phyloP scores from a whole-genome alignment of 148 eudicot species.

The Nyssa sinensis region DNA sequence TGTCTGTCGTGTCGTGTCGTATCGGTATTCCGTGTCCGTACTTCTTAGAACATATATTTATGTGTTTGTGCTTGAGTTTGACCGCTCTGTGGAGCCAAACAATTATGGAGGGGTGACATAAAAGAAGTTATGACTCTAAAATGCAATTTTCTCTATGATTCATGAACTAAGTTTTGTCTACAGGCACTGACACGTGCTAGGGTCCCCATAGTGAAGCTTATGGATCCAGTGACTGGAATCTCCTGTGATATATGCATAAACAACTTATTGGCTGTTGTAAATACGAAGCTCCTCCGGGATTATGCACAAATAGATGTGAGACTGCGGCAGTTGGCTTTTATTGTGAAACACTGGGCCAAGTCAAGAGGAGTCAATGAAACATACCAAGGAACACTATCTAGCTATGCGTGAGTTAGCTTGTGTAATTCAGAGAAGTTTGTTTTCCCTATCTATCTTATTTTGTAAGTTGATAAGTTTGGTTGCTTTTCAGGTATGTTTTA shows the following conservation, averaged over 20 bases:
- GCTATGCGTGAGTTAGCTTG: constrained; percentile 84
- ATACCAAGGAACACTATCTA: constrained; percentile 90
- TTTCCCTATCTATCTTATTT: neutral
- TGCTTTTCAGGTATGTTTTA: constrained; percentile 76
- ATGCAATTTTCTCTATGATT: neutral
- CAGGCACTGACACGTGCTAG: constrained; percentile 93
- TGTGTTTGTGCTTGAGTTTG: neutral
- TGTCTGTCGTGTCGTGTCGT: no score
- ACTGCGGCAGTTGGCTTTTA: constrained; percentile 82
- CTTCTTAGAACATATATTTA: no score
- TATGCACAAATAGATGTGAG: constrained; percentile 81
- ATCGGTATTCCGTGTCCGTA: no score
- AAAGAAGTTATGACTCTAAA: neutral
- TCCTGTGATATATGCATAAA: constrained; percentile 94
- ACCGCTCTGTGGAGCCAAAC: neutral
- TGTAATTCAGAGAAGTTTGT: neutral
- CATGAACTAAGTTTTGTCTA: constrained; percentile 9
- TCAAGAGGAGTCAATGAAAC: constrained; percentile 91
- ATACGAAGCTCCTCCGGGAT: constrained; percentile 86
- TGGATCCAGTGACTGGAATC: constrained; percentile 84
- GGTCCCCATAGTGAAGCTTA: constrained; percentile 95
- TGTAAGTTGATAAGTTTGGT: constrained; percentile 14
- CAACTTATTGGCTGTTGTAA: constrained; percentile 88
- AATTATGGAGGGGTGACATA: no score
- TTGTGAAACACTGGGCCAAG: constrained; percentile 99